Conservation (phyloP, 2,329 filamentous ascomycete species). For the Paradendryphiella salina region DNA sequence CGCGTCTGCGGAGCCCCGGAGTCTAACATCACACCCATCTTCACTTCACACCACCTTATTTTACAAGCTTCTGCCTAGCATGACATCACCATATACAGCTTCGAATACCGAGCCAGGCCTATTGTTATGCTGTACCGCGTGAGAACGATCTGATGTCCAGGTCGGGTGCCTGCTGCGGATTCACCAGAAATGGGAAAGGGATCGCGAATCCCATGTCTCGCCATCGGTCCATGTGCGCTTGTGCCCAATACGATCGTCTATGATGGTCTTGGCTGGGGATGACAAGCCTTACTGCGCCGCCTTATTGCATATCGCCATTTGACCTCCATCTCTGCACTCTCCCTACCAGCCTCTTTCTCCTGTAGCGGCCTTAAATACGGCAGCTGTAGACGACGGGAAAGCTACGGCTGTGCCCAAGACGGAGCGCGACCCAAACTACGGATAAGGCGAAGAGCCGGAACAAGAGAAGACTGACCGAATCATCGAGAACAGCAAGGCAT, state of each 20-base stretch:
- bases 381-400: constrained; percentile 14
- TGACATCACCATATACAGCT: neutral
- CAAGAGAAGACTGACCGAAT: constrained; percentile 28
- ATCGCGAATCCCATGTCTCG: constrained; percentile 4
- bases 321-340: neutral
- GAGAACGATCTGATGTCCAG: neutral
- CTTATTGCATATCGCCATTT: neutral
- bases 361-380: constrained; percentile 5
- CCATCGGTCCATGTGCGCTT: constrained; percentile 18
- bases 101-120: neutral
- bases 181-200: constrained; percentile 13
- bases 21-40: neutral
- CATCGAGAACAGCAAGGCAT: constrained; percentile 34
- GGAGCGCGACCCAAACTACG: constrained; percentile 26
- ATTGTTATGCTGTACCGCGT: neutral
- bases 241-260: constrained; percentile 11
- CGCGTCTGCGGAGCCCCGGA: neutral
- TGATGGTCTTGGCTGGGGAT: constrained; percentile 13
- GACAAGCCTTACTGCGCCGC: constrained; percentile 10
- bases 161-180: neutral
- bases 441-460: constrained; percentile 18
- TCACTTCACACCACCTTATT: neutral
- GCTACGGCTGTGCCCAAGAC: constrained; percentile 31
- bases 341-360: no score
- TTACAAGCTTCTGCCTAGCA: neutral